Base-by-base conservation (phyloP, 2,329 filamentous ascomycete genomes). In the Cryphonectria nitschkei region DNA sequence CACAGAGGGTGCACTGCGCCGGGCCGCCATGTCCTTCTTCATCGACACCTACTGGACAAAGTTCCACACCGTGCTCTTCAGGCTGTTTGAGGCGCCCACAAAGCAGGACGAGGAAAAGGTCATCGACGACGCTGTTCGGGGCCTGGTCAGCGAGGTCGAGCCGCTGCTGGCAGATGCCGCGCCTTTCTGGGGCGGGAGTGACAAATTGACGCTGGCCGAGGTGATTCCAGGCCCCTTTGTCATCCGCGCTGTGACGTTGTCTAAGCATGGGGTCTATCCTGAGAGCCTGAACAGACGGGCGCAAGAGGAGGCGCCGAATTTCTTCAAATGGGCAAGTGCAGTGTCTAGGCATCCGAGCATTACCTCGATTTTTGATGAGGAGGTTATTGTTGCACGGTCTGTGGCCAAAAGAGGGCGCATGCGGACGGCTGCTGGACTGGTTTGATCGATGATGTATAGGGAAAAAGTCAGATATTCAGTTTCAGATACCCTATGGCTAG, bases 201-300 rank as follows among this genome's bases (percentile, higher is more conserved):
- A 85, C n/a, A 87, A 81, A 76, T 76, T 93, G 58, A 94, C 92
- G 0, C 79, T 93, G 34, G 92, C 89, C 6, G 92, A 94, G 85
- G 91, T 92, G 79, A 72, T 73, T 13, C 67, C 67, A 79, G 63
- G 68, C 7, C 58, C 52, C 3, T 74, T 71, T 41, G 67, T 72
- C 19, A 65, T 67, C 22, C 37, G 60, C 19, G 56, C 70, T n/a
- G 34, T 69, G 37, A 26, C 29, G 0, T 71, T 64, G 46, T 46
- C 84, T 0, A 88, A 89, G 75, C 81, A 87, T 43, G 82, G 82
- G 0, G 71, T 92, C 16, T 76, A 87, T 68, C 88, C 87, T 0
- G 63, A 76, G 67, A 85, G 78, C 43, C 77, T 89, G 68, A 76
- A 80, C 56, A 77, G 79, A 65, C 83, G 80, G 52, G 65, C 68